These are phyloP conservation scores for Oidiodendron maius DNA, from an alignment of 495 filamentous ascomycete species.

Conservation along the genomic window DNA sequence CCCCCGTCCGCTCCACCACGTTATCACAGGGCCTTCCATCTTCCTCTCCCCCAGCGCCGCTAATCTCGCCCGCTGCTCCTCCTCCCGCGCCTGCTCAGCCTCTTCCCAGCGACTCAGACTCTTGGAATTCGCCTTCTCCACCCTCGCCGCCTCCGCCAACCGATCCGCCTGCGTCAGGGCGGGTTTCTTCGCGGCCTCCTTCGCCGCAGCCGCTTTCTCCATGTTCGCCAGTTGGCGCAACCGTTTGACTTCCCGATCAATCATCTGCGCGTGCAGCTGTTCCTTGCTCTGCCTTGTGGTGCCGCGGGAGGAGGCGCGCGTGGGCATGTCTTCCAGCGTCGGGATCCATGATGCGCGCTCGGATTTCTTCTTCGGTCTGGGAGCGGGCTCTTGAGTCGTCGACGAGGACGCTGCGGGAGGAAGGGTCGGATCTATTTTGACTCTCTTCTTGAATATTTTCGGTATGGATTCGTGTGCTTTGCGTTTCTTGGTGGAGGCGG, in stretches of 20 bases:
- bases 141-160: conserved; percentile 72
- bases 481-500: conserved; percentile 68
- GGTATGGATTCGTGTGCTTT: conserved; percentile 62
- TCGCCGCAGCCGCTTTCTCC: conserved; percentile 78
- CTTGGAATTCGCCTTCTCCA: conserved; percentile 81
- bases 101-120: conserved; percentile 93
- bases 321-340: conserved; percentile 69
- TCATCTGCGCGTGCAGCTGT: conserved; percentile 72
- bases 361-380: conserved; percentile 85
- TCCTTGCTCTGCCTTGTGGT: conserved; percentile 83
- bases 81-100: conserved; percentile 77
- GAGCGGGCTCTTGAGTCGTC: conserved; percentile 28
- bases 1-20: conserved; percentile 86
- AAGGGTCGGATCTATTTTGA: conserved; percentile 44
- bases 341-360: conserved; percentile 88
- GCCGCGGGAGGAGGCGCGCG: conserved; percentile 72
- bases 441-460: conserved; percentile 47
- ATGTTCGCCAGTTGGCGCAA: conserved; percentile 74
- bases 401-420: too few relatives aligned
- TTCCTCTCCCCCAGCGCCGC: conserved; percentile 80
- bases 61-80: conserved; percentile 73
- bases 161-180: conserved; percentile 87
- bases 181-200: conserved; percentile 67
- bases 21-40: conserved; percentile 83
- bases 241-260: conserved; percentile 75